Conservation (phyloP, 139 green algal genomes). For the Bryopsis sp. region DNA sequence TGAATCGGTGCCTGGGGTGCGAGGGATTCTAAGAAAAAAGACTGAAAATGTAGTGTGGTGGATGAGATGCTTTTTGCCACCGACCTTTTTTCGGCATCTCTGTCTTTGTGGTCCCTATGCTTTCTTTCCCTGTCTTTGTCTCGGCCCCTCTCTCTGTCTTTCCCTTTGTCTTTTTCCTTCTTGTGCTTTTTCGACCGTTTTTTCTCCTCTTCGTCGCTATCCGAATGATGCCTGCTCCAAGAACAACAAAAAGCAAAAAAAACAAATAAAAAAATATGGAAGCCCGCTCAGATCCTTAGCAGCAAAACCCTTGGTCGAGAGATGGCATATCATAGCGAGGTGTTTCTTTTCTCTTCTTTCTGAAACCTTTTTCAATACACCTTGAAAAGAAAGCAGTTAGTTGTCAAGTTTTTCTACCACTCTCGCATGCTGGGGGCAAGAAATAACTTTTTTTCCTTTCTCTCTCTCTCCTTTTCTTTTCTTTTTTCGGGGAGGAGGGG, state of each 20-base stretch:
- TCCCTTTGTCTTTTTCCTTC: background rate
- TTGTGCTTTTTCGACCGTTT: background rate
- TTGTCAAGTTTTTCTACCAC: background rate
- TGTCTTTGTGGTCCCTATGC: background rate
- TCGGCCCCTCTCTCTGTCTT: background rate
- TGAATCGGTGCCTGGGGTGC: no score
- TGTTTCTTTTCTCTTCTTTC: background rate
- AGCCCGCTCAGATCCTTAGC: no score
- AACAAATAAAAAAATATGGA: background rate
- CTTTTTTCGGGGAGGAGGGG: no score
- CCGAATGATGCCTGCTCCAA: background rate
- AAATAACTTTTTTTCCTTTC: background rate
- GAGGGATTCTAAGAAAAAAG: no score
- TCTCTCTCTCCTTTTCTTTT: constrained; percentile 1
- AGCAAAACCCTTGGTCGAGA: background rate
- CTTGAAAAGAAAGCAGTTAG: background rate
- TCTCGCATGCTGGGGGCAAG: background rate
- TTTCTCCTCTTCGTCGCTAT: background rate
- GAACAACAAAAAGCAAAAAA: background rate
- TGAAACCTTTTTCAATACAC: background rate
- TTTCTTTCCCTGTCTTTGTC: background rate
- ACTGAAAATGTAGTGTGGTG: no score
- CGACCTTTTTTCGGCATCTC: no score
- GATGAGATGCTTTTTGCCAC: no score
- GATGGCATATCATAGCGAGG: background rate